Evolutionary conservation across 176 grass and related monocot genomes (phyloP), one percentile per base, ranked within the genome.

Genomic region (Miscanthus lutarioriparius): DNA sequence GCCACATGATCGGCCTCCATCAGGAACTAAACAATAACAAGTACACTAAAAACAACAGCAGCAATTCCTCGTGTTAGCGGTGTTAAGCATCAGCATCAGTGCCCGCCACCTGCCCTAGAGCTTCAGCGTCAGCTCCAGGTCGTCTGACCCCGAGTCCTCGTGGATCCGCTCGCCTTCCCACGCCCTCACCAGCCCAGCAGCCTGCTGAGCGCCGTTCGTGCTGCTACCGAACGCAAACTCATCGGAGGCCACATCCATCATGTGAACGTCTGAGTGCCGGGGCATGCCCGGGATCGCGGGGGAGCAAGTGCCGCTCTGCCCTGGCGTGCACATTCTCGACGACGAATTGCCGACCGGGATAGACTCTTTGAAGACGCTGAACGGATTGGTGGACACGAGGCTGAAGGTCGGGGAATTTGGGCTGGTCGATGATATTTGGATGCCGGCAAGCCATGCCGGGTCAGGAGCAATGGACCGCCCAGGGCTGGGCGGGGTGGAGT

Each of bases 101-200:
- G 40, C 82, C 82, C n/a, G 51, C 75, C 64, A 53, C 22, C 22
- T 11, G 9, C 64, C 37, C 67, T 91, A 54, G 92, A 91, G 72
- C 79, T 90, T 39, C 25, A 98, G 95, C 0, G 95, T 98, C 19
- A 98, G 92, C 80, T 98, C 95, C 2, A 98, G 87, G 38, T 98
- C 95, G 41, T 98, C 95, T 1, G 92, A 95, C 0, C 84, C 91
- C 11, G 81, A 95, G 47, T 93, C 92, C 82, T 98, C 95, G 3
- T 98, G 95, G 56, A 98, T 98, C 82, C 76, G 88, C 87, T 98
- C 95, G 14, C 95, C 95, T 73, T 98, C 95, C 95, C 95, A 98
- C 16, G 95, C 88, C 79, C 85, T 85, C 73, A 98, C 91, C 80
- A 93, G 1, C 2, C 76, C 91, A 2, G 82, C 22, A 14, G 79